Evolutionary conservation across 2,329 filamentous ascomycete species (phyloP), one percentile per base, ranked within the genome.

Genomic region (Daldinia sp.): DNA sequence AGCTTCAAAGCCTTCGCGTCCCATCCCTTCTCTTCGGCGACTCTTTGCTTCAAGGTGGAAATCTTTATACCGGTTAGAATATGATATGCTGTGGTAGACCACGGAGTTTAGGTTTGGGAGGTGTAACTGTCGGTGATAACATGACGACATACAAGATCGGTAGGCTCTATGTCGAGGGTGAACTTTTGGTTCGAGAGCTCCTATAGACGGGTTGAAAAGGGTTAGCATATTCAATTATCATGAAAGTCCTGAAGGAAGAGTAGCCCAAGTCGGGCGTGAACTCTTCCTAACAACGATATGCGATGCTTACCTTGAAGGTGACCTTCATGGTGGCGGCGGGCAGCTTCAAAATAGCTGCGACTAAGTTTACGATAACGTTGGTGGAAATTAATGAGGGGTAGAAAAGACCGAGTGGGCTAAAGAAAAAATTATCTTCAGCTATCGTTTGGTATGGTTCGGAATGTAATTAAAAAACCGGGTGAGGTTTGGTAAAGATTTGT

Each of bases 141-240:
- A 79, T 78, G 79, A 77, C 74, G 77, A 81, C 92, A 77, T 90
- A 98, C 94, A 81, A 93, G 92, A 80, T 98, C 94, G 73, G 92
- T 90, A 72, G 94, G 93, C 82, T 98, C 94, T 78, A 94, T 93
- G 75, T 98, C 95, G 85, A 99, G 92, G 78, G 91, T 90, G 84
- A 99, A 99, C 86, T 98, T 98, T 82, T 98, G 93, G 83, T 98
- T 96, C 87, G 98, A 98, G 78, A 99, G 88, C 85, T 99, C 96
- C 94, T 98, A 74, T 33, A 70, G 33, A 64, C 28, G 60, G 41
- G 61, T 50, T 35, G 48, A 63, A 50, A 58, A 54, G 58, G 20
- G 51, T 71, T 65, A 71, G 69, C 51, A n/a, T 63, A 15, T 44
- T 54, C 15, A 39, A 65, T 50, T 42, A 33, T 42, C 15, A 23